phyloP scores from a whole-genome alignment of 1,284 basidiomycete genomes.

The Microbotryum saponariae region DNA sequence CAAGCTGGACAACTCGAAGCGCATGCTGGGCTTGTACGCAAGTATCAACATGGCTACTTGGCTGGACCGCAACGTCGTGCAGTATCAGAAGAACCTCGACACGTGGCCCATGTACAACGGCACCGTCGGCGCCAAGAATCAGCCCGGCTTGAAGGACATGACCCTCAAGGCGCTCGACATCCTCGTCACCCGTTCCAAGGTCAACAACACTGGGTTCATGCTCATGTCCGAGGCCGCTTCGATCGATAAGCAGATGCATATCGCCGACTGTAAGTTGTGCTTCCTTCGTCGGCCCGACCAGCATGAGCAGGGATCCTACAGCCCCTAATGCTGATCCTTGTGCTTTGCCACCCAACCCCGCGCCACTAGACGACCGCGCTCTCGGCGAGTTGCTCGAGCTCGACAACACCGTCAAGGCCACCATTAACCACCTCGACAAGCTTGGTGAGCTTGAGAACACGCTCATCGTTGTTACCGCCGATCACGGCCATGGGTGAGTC shows the following conservation, averaged over 20 bases:
- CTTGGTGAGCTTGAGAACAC: slow-evolving; percentile 45
- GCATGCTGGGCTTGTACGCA: slow-evolving; percentile 44
- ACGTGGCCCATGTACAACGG: slow-evolving; percentile 11
- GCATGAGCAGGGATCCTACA: not conserved
- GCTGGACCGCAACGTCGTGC: slow-evolving; percentile 40
- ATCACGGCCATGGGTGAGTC: slow-evolving; percentile 40
- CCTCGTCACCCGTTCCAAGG: slow-evolving; percentile 40
- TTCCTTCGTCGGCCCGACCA: not conserved
- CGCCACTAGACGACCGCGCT: slow-evolving; percentile 38
- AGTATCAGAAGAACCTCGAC: slow-evolving; percentile 39
- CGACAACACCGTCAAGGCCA: slow-evolving; percentile 44
- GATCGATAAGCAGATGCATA: slow-evolving; percentile 42
- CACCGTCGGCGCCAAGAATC: slow-evolving; percentile 33
- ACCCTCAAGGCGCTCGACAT: slow-evolving; percentile 46
- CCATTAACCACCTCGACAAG: slow-evolving; percentile 41
- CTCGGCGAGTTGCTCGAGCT: slow-evolving; percentile 46
- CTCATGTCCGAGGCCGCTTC: slow-evolving; percentile 45
- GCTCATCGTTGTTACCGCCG: slow-evolving; percentile 44
- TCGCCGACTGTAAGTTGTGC: slow-evolving; percentile 5
- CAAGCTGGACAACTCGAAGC: slow-evolving; percentile 39
- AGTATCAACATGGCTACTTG: slow-evolving; percentile 42
- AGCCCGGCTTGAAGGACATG: slow-evolving; percentile 46
- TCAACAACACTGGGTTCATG: slow-evolving; percentile 40
- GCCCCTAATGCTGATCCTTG: not conserved
- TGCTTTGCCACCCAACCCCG: no score